Evolutionary conservation across 352 stramenopile genomes (phyloP).

Genomic region (Globisporangium rhizosaccharum): DNA sequence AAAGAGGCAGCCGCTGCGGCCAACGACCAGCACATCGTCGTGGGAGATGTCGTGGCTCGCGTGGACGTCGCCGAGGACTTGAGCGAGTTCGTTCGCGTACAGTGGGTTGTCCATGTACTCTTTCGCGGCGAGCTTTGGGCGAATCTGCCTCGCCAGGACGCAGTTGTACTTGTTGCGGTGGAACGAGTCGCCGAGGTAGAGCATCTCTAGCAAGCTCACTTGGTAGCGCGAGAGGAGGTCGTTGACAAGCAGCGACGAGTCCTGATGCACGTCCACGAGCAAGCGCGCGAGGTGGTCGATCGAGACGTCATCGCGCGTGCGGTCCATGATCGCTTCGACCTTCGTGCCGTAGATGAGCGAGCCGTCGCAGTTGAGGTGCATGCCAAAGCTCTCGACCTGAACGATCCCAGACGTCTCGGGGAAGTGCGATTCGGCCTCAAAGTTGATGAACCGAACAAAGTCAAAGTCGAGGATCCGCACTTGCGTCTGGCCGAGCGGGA

Average conservation of each 20-base stretch:
- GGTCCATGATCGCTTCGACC: constrained; percentile 96
- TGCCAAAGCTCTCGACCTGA: constrained; percentile 96
- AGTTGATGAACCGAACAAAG: constrained; percentile 97
- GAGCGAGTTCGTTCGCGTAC: constrained; percentile 96
- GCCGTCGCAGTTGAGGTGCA: constrained; percentile 74
- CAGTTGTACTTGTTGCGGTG: constrained; percentile 98
- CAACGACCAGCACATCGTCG: constrained; percentile 94
- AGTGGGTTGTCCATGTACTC: constrained; percentile 93
- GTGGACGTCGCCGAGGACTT: constrained; percentile 92
- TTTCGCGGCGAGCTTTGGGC: constrained; percentile 91
- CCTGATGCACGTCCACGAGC: constrained; percentile 95
- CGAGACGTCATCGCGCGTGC: constrained; percentile 94
- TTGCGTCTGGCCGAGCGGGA: constrained; percentile 90
- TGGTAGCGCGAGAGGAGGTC: constrained; percentile 95
- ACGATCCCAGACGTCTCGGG: constrained; percentile 92
- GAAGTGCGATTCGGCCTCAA: constrained; percentile 97
- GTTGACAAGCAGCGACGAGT: constrained; percentile 95
- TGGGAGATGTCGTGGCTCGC: constrained; percentile 92
- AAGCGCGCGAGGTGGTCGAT: constrained; percentile 94
- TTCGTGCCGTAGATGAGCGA: constrained; percentile 83
- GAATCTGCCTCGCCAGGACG: constrained; percentile 96
- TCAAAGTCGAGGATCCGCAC: constrained; percentile 97
- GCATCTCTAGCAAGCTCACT: constrained; percentile 91
- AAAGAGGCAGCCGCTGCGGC: constrained; percentile 90
- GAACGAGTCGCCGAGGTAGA: constrained; percentile 93